Evolutionary conservation across 192 early-diverging fungal species (phyloP), one percentile per base, ranked within the genome.

Genomic region (Entomortierella parvispora): DNA sequence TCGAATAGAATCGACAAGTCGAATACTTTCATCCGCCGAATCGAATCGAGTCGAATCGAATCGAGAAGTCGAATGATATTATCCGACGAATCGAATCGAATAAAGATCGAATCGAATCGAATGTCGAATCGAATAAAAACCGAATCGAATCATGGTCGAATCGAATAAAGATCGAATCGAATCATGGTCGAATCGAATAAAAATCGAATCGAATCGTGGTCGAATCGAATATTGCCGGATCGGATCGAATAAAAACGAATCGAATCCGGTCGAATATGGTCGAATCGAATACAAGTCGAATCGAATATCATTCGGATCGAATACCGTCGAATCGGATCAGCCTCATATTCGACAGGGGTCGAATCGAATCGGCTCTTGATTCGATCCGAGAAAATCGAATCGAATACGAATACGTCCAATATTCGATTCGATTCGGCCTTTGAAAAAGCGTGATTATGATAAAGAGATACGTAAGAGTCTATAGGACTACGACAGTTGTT

Each of bases 41-140:
- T 20, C 29, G 33, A 8, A 40, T 32, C 26, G 2, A 20, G 15
- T 11, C 14, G 11, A 14, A 3, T 57, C 15, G 12, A 7, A 15
- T 57, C 32, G 29, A 50, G 11, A 50, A 50, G 25, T 50, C 49
- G 49, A 50, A 50, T 50, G 7, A 40, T 9, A n/a, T n/a, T n/a
- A n/a, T n/a, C n/a, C n/a, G 37, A 5, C 18, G 18, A 49, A 20
- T 17, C 47, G 47, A 20, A 49, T 23, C 47, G 22, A 49, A 49
- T 49, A 23, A 49, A 23, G 18, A 49, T 17, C 22, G 37, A 40
- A 9, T 9, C 49, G 22, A 50, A 23, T 25, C 20, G 25, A 50
- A 25, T n/a, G n/a, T 50, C 49, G 49, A 50, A 50, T 50, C 49
- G 49, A 50, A 50, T 23, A 25, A 7, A 23, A 2, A 2, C 9